Evolutionary conservation across 2,329 filamentous ascomycete genomes (phyloP), one percentile per base, ranked within the genome.

Genomic region (Chaetomium olivaceum): DNA sequence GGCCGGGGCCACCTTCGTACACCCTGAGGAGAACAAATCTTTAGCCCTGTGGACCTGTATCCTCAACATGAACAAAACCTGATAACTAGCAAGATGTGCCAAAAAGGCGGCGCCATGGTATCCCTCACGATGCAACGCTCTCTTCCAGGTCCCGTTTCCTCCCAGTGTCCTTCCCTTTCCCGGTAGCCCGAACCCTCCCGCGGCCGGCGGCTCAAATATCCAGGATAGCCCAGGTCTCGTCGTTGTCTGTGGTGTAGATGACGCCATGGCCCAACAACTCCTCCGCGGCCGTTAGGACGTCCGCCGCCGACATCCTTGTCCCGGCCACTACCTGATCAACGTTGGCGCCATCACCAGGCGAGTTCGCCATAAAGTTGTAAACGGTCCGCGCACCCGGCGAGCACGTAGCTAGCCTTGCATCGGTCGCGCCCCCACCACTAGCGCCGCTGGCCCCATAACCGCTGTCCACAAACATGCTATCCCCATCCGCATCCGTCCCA

Each of bases 221-320:
- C 67, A 97, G 81, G 69, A 96, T 82, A 52, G 92, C 92, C 89
- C 91, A 98, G 0, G 94, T 98, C 77, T 91, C 85, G 74, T 98
- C 94, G 78, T 98, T 93, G 7, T 96, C 85, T 11, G 96, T 99
- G 31, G 92, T 92, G 79, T 92, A 99, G 70, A 97, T 91, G 72
- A 92, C 75, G 33, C 93, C 92, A 63, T 86, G 79, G 2, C 82
- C 82, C 52, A 92, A 78, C 74, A 99, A 78, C 78, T 98, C 93
- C 72, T 97, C 92, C 11, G 91, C 87, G n/a, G 88, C 93, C 61
- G 84, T 86, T 71, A 89, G 80, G 16, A 95, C 90, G 55, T 96
- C 91, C 29, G 83, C 82, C 33, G 88, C 79, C 9, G 89, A 83
- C 78, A 97, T 79, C 8, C 85, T 82, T 21, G 89, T 82, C 65